A percentile compares a stretch with the other conserved stretches of the same genome.
phyloP scores from a whole-genome alignment of 768 basidiomycete species.

The Hydnomerulius pinastri region DNA sequence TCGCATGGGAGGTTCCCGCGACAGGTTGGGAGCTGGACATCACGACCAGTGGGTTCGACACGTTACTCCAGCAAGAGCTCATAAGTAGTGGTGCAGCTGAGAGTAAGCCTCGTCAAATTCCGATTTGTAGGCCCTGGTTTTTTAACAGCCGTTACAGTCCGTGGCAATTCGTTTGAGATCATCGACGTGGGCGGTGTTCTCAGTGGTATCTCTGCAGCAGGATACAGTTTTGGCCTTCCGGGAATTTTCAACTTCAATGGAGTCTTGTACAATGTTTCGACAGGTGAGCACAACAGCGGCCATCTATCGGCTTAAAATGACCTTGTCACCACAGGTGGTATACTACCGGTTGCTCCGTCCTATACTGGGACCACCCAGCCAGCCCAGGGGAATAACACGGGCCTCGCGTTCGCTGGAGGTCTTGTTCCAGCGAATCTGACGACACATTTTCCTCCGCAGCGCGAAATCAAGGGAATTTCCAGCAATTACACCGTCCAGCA shows the following conservation, averaged over 20 bases:
- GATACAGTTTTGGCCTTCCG: not conserved
- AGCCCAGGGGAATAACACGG: not conserved
- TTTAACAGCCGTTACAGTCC: not conserved
- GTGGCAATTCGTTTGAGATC: constrained; percentile 3
- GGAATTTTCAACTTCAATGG: constrained; percentile 3
- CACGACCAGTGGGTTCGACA: not conserved
- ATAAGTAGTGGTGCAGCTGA: not conserved
- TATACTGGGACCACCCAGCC: not conserved
- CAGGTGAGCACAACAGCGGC: not conserved
- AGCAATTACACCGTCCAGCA: constrained; percentile 1
- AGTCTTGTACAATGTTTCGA: constrained; percentile 9
- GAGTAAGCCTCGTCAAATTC: not conserved
- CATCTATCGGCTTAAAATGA: not conserved
- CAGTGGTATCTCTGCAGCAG: constrained; percentile 12
- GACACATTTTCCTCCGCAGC: not conserved
- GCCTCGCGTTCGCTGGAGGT: constrained; percentile 5
- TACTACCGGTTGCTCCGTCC: not conserved
- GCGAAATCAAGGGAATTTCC: not conserved
- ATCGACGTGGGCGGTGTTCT: constrained; percentile 6
- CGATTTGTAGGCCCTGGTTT: not conserved
- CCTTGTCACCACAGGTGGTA: no score
- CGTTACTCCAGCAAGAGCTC: not conserved
- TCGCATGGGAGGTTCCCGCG: not conserved
- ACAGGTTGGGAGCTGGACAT: constrained; percentile 10
- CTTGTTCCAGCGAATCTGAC: not conserved